Evolutionary conservation across 257 asterid species (phyloP), one percentile per base, ranked within the genome.

Genomic region (Lithospermum erythrorhizon): DNA sequence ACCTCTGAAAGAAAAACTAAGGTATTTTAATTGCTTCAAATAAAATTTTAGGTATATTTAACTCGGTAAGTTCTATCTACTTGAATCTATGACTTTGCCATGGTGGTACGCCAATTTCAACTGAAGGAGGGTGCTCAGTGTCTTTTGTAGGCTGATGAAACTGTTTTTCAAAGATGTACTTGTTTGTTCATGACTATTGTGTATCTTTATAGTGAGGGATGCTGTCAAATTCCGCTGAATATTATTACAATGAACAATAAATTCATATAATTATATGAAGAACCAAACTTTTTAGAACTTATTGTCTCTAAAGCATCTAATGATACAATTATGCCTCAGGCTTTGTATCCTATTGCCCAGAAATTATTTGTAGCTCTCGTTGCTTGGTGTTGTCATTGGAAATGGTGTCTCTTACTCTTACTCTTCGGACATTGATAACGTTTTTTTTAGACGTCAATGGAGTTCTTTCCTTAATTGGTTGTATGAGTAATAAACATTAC

Each of bases 1-100:
- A n/a, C 83, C 84, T 20, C 17, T 13, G 13, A 18, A 13, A 11
- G 49, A 30, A 30, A 56, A 19, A 27, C 4, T 56, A 32, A 56
- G 60, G 21, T 56, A 22, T 3, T 10, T 56, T 0, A 23, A 23
- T 56, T 21, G 19, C 25, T 55, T 52, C 11, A n/a, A 52, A 16
- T 22, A 52, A 52, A 6, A 1, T 52, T 6, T 52, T 7, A 0
- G 27, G 49, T 41, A 14, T 1, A 41, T 41, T 14, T 13, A n/a
- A 4, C 10, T 53, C 18, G 4, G 13, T 7, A 35, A 7, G 57
- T 53, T 53, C 14, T 53, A 9, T 19, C 23, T 53, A 53, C 25
- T n/a, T 53, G 21, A 27, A 9, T 19, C 57, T 53, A n/a, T n/a
- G 27, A 10, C 23, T 41, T n/a, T n/a, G n/a, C n/a, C n/a, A n/a